These are phyloP conservation scores for Agrostemma githago DNA, from an alignment of 148 eudicot species.

Conservation along the genomic window DNA sequence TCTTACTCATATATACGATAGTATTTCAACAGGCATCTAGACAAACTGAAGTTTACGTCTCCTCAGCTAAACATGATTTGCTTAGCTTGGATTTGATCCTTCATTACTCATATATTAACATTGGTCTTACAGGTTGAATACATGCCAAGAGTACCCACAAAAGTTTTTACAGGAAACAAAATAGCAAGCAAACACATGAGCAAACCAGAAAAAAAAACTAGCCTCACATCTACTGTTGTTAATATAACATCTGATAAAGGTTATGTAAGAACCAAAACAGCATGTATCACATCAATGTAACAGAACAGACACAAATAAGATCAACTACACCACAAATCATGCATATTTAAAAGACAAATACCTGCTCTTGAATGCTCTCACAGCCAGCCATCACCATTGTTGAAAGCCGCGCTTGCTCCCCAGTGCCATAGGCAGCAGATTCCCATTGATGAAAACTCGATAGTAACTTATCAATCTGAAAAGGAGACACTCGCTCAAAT, in stretches of 20 bases:
- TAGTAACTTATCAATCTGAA: constrained; percentile 74
- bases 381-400: constrained; percentile 55
- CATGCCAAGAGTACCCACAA: no score
- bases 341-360: constrained; percentile 23
- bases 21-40: no score
- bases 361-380: constrained; percentile 97
- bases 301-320: neutral
- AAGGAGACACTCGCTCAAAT: constrained; percentile 9
- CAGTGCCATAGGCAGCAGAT: constrained; percentile 36
- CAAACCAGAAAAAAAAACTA: neutral
- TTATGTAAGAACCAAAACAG: constrained; percentile 1
- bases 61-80: no score
- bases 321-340: neutral
- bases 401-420: constrained; percentile 41
- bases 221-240: neutral
- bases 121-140: no score
- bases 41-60: no score
- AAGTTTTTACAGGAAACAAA: no score
- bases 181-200: no score
- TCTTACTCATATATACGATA: no score
- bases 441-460: constrained; percentile 76
- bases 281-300: neutral
- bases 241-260: neutral
- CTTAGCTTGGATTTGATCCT: no score
- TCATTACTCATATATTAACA: no score